Base-by-base conservation (phyloP, 768 basidiomycete genomes). In the Suillus spraguei region DNA sequence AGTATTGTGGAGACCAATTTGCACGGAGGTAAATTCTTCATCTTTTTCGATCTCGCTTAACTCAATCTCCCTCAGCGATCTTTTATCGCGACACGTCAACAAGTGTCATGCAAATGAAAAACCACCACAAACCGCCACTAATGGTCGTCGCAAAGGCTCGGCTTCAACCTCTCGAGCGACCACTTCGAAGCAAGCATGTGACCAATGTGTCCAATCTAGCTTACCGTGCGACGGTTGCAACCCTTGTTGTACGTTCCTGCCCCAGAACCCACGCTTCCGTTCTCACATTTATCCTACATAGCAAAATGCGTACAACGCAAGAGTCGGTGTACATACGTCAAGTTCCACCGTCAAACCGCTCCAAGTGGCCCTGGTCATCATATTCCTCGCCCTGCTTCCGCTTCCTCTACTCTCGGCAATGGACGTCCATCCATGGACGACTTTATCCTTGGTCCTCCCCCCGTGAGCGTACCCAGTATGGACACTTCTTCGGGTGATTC, bases 1-100 rank as follows among this genome's bases (percentile, higher is more conserved):
- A 88, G 70, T 84, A 88, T 66, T 95, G 93, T 74, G 92, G 92
- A 42, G 93, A 95, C 79, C 92, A 94, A 77, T 95, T 95, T 71
- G 93, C 93, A 2, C 77, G 93, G 71, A 93, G 92, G 92, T 90
- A 53, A 39, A 13, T 74, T 55, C 60, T 59, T 32, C 33, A 59
- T 58, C 59, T 63, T 59, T 49, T 38, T 58, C 58, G 32, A 46
- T 61, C 50, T 59, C 61, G 3, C 2, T n/a, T 53, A 59, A 24
- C 28, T 44, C 22, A 49, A 28, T 65, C 59, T 33, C 49, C 24
- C 28, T 55, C 67, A 93, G 92, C 72, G 93, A 95, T 79, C 82
- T 95, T 4, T 86, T 95, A 50, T 92, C 93, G 6, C 79, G 93
- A 68, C 93, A 95, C 69, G 82, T 94, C 65, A 94, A 94, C 76